A percentile compares a stretch with the other conserved stretches of the same genome.
phyloP scores from a whole-genome alignment of 75 land plant species.

The Picea sitchensis region DNA sequence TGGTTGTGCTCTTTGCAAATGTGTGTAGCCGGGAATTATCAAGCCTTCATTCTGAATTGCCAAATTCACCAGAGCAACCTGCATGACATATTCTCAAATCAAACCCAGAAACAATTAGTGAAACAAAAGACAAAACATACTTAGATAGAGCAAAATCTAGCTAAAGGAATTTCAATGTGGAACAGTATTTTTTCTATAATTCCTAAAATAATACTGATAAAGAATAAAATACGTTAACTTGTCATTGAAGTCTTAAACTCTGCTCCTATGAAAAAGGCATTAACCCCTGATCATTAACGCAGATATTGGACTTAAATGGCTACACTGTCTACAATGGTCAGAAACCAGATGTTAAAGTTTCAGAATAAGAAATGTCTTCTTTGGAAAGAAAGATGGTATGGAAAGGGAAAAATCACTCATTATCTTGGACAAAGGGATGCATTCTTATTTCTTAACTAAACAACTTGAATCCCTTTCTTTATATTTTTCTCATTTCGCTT shows the following conservation, averaged over 20 bases:
- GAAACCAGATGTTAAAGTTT: neutral
- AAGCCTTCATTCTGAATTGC: conserved; percentile 73
- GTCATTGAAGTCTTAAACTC: neutral
- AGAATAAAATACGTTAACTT: neutral
- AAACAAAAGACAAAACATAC: neutral
- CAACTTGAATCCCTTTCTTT: too few species aligned
- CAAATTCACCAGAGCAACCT: conserved; percentile 69
- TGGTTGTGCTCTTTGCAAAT: conserved; percentile 96
- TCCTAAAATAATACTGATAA: neutral
- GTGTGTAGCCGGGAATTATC: conserved; percentile 96
- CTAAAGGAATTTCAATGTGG: neutral
- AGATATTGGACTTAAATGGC: neutral
- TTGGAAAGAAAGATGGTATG: neutral
- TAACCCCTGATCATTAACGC: neutral
- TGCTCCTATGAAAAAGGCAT: neutral
- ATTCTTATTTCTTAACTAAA: too few species aligned
- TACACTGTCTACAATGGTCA: neutral
- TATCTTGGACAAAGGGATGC: too few species aligned
- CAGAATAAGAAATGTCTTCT: neutral
- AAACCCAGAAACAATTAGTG: neutral
- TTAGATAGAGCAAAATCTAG: neutral
- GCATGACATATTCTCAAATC: conserved; percentile 9
- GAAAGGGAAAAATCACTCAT: too few species aligned
- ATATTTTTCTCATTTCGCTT: too few species aligned
- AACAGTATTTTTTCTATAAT: neutral